Conservation (phyloP, 2,329 filamentous ascomycete species). For the Allantophomopsis cytisporea region DNA sequence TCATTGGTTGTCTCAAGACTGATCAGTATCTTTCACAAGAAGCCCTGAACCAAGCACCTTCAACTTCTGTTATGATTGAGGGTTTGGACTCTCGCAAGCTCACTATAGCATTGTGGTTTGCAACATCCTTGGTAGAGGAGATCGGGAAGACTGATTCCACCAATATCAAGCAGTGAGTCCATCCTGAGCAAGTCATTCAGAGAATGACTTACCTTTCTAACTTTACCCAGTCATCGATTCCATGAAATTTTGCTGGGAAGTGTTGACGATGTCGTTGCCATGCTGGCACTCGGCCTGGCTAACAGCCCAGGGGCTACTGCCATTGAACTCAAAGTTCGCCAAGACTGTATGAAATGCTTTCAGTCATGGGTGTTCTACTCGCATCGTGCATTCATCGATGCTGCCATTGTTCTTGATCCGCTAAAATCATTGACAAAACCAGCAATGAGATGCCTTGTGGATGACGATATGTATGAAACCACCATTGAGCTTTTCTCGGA, state of each 20-base stretch:
- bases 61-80: slow-evolving; percentile 28
- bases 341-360: slow-evolving; percentile 45
- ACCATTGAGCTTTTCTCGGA: slow-evolving; percentile 54
- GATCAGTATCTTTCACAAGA: slow-evolving; percentile 32
- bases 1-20: slow-evolving; percentile 43
- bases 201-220: background rate
- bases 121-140: slow-evolving; percentile 49
- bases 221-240: slow-evolving; percentile 22
- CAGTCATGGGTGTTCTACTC: slow-evolving; percentile 68
- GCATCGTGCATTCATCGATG: slow-evolving; percentile 45
- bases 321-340: slow-evolving; percentile 27
- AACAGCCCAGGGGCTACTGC: slow-evolving; percentile 25
- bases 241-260: slow-evolving; percentile 37
- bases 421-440: slow-evolving; percentile 46
- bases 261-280: slow-evolving; percentile 30
- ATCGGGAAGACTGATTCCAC: slow-evolving; percentile 53
- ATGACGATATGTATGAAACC: slow-evolving; percentile 42
- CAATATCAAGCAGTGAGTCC: slow-evolving; percentile 37
- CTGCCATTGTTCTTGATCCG: slow-evolving; percentile 40
- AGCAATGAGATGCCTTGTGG: slow-evolving; percentile 45
- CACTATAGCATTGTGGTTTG: slow-evolving; percentile 51
- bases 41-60: slow-evolving; percentile 26
- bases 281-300: slow-evolving; percentile 27
- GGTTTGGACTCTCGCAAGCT: slow-evolving; percentile 34
- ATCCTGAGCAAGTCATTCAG: background rate